Evolutionary conservation across 768 basidiomycete species (phyloP).

Genomic region (Terana coerulea): DNA sequence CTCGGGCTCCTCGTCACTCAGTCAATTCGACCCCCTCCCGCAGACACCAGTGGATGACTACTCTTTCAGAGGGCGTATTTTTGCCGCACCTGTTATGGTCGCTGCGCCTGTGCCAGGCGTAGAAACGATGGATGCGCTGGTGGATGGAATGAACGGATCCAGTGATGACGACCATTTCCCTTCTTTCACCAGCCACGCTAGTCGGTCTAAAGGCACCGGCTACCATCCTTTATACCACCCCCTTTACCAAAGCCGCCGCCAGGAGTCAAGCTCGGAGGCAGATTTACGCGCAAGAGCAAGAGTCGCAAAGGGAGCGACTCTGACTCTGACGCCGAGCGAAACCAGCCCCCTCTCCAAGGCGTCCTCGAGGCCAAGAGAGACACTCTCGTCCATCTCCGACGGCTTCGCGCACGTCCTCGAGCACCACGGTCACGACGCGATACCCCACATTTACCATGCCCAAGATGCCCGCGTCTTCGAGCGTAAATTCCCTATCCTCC

Average conservation of each 20-base stretch:
- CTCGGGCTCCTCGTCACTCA: constrained; percentile 65
- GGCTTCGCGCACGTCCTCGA: constrained; percentile 13
- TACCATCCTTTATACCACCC: constrained; percentile 81
- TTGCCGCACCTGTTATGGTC: constrained; percentile 51
- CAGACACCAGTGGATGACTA: constrained; percentile 63
- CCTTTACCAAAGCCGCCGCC: constrained; percentile 83
- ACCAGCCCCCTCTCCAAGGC: not conserved
- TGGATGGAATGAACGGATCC: constrained; percentile 82
- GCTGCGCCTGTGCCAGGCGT: constrained; percentile 77
- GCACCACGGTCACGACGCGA: constrained; percentile 10
- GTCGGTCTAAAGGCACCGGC: constrained; percentile 44
- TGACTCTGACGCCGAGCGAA: constrained; percentile 51
- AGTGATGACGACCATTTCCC: constrained; percentile 52
- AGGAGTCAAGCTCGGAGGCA: constrained; percentile 62
- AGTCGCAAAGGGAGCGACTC: constrained; percentile 37
- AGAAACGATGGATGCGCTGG: constrained; percentile 84
- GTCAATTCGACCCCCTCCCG: constrained; percentile 66
- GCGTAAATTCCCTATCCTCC: constrained; percentile 2
- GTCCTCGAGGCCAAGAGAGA: constrained; percentile 1
- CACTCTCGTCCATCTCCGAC: not conserved
- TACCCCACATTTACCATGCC: constrained; percentile 3
- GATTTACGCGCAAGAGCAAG: constrained; percentile 18
- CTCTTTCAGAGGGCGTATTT: constrained; percentile 24
- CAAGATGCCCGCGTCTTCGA: not conserved
- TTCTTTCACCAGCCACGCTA: constrained; percentile 30